Evolutionary conservation across 176 grass and related monocot genomes (phyloP).

Genomic region (Oropetium thomaeum): DNA sequence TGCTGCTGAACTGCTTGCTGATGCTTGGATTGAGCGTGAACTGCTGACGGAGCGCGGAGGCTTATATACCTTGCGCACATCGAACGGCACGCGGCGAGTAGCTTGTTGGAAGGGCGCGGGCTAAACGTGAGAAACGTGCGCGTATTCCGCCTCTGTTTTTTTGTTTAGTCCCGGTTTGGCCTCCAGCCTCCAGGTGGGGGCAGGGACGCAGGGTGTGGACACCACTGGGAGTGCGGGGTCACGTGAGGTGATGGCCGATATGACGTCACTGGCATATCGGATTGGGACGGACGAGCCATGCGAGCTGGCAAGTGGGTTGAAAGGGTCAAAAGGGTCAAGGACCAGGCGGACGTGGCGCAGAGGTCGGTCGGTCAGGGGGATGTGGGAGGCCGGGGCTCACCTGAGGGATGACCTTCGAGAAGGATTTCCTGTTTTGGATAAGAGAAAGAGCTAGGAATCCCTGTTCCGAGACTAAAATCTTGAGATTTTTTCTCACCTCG

Average conservation of each 20-base stretch:
- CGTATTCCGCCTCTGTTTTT: not conserved
- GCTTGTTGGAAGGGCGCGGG: not conserved
- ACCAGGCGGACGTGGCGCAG: not conserved
- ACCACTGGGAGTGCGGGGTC: not conserved
- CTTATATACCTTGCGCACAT: constrained; percentile 36
- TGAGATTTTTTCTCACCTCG: too few relatives aligned
- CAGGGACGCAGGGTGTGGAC: constrained; percentile 12
- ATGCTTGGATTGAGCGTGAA: constrained; percentile 48
- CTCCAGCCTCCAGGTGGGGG: not conserved
- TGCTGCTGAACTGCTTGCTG: constrained; percentile 1
- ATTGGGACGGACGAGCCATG: not conserved
- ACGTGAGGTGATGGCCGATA: not conserved
- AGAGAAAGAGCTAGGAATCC: too few relatives aligned
- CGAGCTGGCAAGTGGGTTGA: too few relatives aligned
- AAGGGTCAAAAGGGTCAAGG: constrained; percentile 28
- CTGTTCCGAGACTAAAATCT: too few relatives aligned
- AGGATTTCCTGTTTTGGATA: constrained; percentile 17
- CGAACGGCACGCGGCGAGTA: constrained; percentile 15
- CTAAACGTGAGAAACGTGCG: constrained; percentile 42
- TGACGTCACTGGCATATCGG: constrained; percentile 19
- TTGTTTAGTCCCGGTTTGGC: not conserved
- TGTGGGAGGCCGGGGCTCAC: not conserved
- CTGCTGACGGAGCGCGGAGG: not conserved
- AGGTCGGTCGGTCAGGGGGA: not conserved
- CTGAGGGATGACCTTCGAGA: not conserved